Percentiles rank a stretch among this genome's conserved stretches.
phyloP scores from a whole-genome alignment of 441 rosid species.

The Kokia cookei region DNA sequence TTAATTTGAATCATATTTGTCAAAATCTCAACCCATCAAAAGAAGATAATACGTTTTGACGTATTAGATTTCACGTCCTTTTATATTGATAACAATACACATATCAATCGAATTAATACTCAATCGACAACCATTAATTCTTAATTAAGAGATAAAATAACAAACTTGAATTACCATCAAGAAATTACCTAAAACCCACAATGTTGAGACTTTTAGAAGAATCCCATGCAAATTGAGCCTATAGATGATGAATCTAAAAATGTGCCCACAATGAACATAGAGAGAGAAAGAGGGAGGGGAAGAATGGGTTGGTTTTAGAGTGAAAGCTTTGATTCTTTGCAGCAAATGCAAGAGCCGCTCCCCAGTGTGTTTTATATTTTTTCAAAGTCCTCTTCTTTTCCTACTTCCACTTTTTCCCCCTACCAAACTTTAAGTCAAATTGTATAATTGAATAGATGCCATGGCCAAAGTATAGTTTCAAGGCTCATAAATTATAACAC shows the following conservation, averaged over 20 bases:
- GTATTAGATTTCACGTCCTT: too few species aligned
- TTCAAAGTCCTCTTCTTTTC: too few species aligned
- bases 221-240: neutral
- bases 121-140: too few species aligned
- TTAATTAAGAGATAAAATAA: neutral
- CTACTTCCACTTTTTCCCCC: too few species aligned
- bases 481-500: slow-evolving; percentile 15
- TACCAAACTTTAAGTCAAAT: neutral
- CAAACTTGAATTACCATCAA: neutral
- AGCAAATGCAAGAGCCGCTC: slow-evolving; percentile 10
- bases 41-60: too few species aligned
- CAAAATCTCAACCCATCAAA: too few species aligned
- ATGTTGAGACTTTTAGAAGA: neutral
- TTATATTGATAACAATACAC: too few species aligned
- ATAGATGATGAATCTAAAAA: slow-evolving; percentile 8
- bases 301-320: slow-evolving; percentile 22
- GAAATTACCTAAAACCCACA: neutral
- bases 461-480: neutral
- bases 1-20: too few species aligned
- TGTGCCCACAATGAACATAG: slow-evolving; percentile 31
- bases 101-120: too few species aligned
- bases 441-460: slow-evolving; percentile 7
- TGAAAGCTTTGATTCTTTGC: slow-evolving; percentile 28
- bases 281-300: neutral
- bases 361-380: neutral